Base-by-base conservation (phyloP, 2,329 filamentous ascomycete species). In the Lachnellula suecica region DNA sequence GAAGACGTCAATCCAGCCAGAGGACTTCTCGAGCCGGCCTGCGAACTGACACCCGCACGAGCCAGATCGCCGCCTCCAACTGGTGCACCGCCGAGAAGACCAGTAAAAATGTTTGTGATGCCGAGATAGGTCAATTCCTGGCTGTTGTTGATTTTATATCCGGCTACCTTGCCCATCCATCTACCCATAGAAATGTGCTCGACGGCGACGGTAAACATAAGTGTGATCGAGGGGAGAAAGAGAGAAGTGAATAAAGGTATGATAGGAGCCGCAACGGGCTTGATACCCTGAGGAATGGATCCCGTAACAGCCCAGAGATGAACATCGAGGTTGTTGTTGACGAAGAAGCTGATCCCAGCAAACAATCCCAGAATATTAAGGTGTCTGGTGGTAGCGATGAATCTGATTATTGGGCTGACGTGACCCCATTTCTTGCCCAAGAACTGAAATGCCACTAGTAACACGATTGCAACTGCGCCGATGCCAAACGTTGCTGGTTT, bases 311-410 rank as follows among this genome's bases (percentile, higher is more conserved):
- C 17, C 51, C 51, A 53, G 27, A 43, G n/a, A 10, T 46, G 42
- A 19, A 37, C 72, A 75, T 65, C 81, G 85, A 25, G 47, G 34
- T 49, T 29, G 40, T 75, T 78, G 70, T 87, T 87, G 54, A 85
- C 78, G 2, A 76, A 76, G 54, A 84, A 52, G 91, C 97, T 34
- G 82, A 84, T 63, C 96, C 96, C 66, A 83, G 96, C 17, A 87
- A 92, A 2, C 91, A 92, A n/a, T 91, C 96, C 68, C 96, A 91
- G 1, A 90, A 97, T 73, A 95, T 88, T 63, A 89, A 89, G 4
- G 80, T 96, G 9, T 96, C 96, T 65, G 91, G 92, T 48, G 92
- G 92, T 63, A 96, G 78, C 76, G 7, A 84, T 63, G 31, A 84
- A 74, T 74, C 80, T 83, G 59, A 85, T 69, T 20, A 74, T 62